phyloP scores from a whole-genome alignment of 371 early-diverging fungal genomes.

The Mortierella polycephala region DNA sequence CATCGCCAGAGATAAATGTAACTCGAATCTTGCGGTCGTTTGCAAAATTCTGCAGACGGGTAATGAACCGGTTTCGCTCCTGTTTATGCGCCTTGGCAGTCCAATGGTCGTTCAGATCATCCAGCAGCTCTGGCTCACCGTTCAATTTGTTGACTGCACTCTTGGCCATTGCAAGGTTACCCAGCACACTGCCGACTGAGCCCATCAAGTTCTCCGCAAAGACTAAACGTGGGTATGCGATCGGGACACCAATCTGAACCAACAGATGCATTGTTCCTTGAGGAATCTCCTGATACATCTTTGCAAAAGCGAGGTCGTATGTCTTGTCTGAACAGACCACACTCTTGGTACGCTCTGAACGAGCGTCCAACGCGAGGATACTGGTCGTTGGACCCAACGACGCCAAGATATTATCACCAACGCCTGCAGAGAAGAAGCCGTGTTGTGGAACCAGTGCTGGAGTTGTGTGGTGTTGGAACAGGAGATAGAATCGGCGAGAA shows the following conservation, averaged over 20 bases:
- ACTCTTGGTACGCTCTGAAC: conserved; percentile 78
- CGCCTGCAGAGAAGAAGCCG: conserved; percentile 64
- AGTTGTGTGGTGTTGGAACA: conserved; percentile 89
- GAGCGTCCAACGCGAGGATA: conserved; percentile 78
- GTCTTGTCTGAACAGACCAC: conserved; percentile 70
- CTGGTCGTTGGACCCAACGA: conserved; percentile 77
- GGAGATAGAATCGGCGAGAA: conserved; percentile 83
- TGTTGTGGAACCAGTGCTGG: conserved; percentile 65
- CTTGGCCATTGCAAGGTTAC: conserved; percentile 55
- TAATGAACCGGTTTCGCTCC: conserved; percentile 76
- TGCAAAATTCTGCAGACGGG: conserved; percentile 74
- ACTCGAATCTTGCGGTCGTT: conserved; percentile 72
- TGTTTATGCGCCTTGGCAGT: conserved; percentile 71
- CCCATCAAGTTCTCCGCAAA: conserved; percentile 74
- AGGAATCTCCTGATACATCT: conserved; percentile 64
- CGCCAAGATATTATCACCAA: conserved; percentile 63
- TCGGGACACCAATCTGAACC: conserved; percentile 78
- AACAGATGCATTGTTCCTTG: conserved; percentile 72
- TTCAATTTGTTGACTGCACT: conserved; percentile 72
- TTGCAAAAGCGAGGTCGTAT: conserved; percentile 71
- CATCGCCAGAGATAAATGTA: conserved; percentile 88
- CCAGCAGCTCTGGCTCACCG: conserved; percentile 86
- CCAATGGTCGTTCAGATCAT: conserved; percentile 83
- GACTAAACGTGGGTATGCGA: conserved; percentile 80
- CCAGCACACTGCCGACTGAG: conserved; percentile 45